Percentiles rank a stretch among this genome's conserved stretches.
Conservation (phyloP, 306 rosid species). For the Rosa multiflora region DNA sequence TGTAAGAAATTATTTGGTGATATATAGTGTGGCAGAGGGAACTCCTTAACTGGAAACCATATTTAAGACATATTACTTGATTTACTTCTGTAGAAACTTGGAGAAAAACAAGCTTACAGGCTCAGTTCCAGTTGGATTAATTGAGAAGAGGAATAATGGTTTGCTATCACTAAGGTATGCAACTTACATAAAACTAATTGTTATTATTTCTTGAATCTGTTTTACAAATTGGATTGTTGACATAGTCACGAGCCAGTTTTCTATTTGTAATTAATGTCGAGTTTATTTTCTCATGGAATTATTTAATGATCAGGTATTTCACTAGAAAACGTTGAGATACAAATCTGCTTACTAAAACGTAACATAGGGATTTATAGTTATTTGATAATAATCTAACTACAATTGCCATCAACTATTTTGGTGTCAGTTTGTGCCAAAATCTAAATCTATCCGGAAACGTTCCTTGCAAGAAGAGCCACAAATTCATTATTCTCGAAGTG, state of each 20-base stretch:
- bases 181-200: not conserved
- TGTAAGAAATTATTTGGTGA: slow-evolving; percentile 30
- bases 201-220: not conserved
- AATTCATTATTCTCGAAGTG: slow-evolving; percentile 34
- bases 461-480: slow-evolving; percentile 33
- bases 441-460: slow-evolving; percentile 30
- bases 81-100: not conserved
- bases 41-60: not conserved
- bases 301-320: not conserved
- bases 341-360: not conserved
- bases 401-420: no score
- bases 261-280: not conserved
- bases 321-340: not conserved
- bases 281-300: not conserved
- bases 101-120: slow-evolving; percentile 22
- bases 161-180: slow-evolving; percentile 16
- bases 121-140: slow-evolving; percentile 6
- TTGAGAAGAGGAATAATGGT: not conserved
- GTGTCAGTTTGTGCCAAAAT: slow-evolving; percentile 18
- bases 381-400: no score
- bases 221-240: not conserved
- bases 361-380: not conserved
- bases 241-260: not conserved
- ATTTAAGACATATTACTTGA: not conserved
- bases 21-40: not conserved